A percentile compares a stretch with the other conserved stretches of the same genome.
Conservation (phyloP, 805 yeast genomes). For the Metschnikowia reukaufii region DNA sequence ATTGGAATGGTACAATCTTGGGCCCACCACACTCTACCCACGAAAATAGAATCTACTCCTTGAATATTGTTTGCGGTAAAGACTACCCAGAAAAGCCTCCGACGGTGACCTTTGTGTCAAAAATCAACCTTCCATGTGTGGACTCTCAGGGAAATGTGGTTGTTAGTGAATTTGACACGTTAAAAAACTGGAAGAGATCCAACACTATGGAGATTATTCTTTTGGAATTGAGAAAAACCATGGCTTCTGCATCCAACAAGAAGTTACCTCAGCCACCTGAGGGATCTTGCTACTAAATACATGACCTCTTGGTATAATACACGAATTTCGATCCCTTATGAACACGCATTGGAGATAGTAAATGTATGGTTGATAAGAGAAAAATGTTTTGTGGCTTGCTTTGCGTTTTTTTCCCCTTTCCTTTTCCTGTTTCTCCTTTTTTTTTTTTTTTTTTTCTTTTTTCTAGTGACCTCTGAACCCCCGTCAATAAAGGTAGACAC, state of each 20-base stretch:
- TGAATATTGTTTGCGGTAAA: slow-evolving; percentile 78
- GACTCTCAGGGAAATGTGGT: slow-evolving; percentile 57
- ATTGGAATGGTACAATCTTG: slow-evolving; percentile 96
- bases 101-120: slow-evolving; percentile 71
- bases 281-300: slow-evolving; percentile 61
- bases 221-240: slow-evolving; percentile 77
- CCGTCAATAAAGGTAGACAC: no score
- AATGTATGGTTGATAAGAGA: no score
- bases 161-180: slow-evolving; percentile 54
- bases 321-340: background rate
- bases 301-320: background rate
- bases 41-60: slow-evolving; percentile 88
- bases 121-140: slow-evolving; percentile 92
- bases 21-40: slow-evolving; percentile 94
- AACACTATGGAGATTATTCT: slow-evolving; percentile 92
- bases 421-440: background rate
- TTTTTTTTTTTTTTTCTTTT: no score
- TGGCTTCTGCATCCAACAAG: slow-evolving; percentile 82
- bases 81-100: slow-evolving; percentile 92
- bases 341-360: no score
- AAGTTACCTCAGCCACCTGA: slow-evolving; percentile 90
- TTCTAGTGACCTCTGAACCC: no score
- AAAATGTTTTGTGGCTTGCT: background rate
- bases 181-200: slow-evolving; percentile 84
- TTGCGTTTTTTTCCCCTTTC: background rate